Percentiles rank a stretch among this genome's conserved stretches.
Evolutionary conservation across 73 alveolate genomes (phyloP).

Genomic region (Breviolum minutum): DNA sequence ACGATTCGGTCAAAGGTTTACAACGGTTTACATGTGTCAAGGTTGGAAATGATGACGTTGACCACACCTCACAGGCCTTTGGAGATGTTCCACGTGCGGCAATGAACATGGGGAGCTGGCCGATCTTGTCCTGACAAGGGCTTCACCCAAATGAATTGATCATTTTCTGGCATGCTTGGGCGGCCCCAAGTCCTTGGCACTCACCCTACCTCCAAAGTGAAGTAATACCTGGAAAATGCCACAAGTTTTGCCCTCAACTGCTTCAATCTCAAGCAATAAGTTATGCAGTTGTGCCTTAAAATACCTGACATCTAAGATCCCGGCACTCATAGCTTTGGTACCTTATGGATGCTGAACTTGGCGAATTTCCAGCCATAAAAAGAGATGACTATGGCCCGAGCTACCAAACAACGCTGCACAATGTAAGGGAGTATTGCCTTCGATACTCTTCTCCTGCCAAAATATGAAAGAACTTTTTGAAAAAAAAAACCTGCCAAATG

Average conservation of each 20-base stretch:
- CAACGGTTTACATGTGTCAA: no score
- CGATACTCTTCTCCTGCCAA: constrained; percentile 36
- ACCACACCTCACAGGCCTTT: constrained; percentile 16
- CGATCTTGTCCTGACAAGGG: constrained; percentile 9
- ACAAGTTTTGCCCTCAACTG: background rate
- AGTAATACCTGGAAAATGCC: background rate
- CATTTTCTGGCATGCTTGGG: background rate
- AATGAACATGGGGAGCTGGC: constrained; percentile 25
- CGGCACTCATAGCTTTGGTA: constrained; percentile 10
- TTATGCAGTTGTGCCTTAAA: background rate
- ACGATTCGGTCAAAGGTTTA: no score
- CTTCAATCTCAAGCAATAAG: background rate
- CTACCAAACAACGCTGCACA: constrained; percentile 42
- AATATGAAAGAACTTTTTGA: background rate
- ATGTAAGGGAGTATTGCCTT: constrained; percentile 29
- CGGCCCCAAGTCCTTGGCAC: background rate
- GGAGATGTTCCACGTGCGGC: constrained; percentile 43
- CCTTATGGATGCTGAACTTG: background rate
- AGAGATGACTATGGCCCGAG: background rate
- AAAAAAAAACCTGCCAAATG: background rate
- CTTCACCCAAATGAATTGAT: background rate
- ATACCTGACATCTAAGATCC: background rate
- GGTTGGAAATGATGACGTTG: no score
- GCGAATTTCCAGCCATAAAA: no score
- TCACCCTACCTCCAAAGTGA: constrained; percentile 10